Base-by-base conservation (phyloP, 768 basidiomycete species). In the Tulasnella calospora region DNA sequence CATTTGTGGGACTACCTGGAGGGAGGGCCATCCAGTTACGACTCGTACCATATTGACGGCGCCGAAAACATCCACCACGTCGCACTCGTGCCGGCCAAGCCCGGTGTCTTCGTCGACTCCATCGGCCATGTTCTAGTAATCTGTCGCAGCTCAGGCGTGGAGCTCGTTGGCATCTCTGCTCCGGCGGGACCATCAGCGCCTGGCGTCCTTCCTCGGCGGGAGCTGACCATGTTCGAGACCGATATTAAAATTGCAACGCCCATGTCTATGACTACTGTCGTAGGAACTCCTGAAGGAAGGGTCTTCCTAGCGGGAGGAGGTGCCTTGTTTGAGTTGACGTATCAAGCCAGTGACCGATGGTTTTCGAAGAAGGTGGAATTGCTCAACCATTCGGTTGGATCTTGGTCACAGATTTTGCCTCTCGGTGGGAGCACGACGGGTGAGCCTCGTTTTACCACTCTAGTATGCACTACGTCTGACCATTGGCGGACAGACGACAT, bases 1-100 rank as follows among this genome's bases (percentile, higher is more conserved):
- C 94, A 98, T 82, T 86, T 99, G 33, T 99, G 98, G 98, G 95
- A 99, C 84, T 99, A 98, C 83, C 86, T 91, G 46, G 94, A 97
- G 81, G 94, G 95, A 79, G 47, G 47, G 15, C 19, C 72, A 40
- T 44, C 55, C 57, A 51, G 44, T 55, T 36, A 70, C 55, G 23
- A n/a, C 6, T 55, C 75, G 17, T 74, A 61, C 69, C 30, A 69
- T 83, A 90, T 93, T 44, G 95, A 97, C 83, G 94, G 97, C 82
- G 89, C 92, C 21, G 94, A 98, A 81, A 90, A 93, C 71, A 98
- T 99, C 80, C 91, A 92, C 61, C 88, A 92, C 82, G 96, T 99
- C 69, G 92, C 92, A 15, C 88, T 98, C 80, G 94, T 98, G 76
- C 91, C 88, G 83, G 94, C 96, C 27, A 95, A 93, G 82, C 88